Evolutionary conservation across 148 eudicot species (phyloP).

Genomic region (Vaccinium macrocarpon): DNA sequence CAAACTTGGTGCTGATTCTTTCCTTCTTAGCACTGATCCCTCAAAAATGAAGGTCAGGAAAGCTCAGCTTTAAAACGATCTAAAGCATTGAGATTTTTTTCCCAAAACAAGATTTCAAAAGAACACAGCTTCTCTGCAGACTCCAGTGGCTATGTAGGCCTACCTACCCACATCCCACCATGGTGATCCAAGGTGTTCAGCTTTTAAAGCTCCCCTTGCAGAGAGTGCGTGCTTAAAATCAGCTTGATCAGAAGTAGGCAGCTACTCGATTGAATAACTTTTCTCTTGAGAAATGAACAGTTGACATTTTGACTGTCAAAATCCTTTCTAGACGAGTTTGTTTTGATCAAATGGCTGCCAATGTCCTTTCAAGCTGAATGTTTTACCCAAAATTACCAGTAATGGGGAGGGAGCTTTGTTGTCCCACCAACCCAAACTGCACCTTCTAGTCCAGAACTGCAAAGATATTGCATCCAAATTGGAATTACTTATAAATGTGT

Average conservation of each 20-base stretch:
- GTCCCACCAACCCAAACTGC: background rate
- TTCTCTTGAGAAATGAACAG: too few species aligned
- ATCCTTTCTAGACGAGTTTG: too few species aligned
- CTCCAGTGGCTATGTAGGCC: background rate
- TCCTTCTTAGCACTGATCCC: slow-evolving; percentile 56
- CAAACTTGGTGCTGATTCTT: slow-evolving; percentile 63
- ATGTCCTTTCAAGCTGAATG: too few species aligned
- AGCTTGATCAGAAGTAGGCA: too few species aligned
- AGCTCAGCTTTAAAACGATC: background rate
- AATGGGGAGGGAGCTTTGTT: too few species aligned
- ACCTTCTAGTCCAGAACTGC: background rate
- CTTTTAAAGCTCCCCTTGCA: too few species aligned
- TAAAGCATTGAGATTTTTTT: background rate
- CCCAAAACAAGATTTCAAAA: background rate
- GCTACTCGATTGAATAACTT: too few species aligned
- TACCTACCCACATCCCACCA: background rate
- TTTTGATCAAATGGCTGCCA: too few species aligned
- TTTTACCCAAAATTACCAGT: too few species aligned
- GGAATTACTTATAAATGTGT: background rate
- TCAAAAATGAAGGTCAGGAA: slow-evolving; percentile 47
- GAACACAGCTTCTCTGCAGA: background rate
- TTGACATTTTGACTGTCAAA: too few species aligned
- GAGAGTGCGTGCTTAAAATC: too few species aligned
- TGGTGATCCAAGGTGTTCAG: too few species aligned
- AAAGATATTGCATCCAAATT: background rate